Conservation (phyloP, 768 basidiomycete genomes). For the Pleurotus citrinopileatus region DNA sequence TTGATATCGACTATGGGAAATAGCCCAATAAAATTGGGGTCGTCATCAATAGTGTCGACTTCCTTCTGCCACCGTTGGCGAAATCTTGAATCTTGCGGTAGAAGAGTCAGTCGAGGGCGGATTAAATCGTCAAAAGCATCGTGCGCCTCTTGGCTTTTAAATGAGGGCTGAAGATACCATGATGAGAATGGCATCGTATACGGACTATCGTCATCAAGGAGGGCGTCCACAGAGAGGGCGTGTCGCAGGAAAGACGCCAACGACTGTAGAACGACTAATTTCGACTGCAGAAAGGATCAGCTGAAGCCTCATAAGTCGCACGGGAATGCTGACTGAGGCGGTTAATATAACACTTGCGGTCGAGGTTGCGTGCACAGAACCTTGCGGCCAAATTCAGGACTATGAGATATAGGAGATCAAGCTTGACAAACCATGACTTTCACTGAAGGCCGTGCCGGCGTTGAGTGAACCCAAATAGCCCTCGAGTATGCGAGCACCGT, state of each 20-base stretch:
- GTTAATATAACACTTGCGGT: constrained; percentile 67
- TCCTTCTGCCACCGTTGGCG: background rate
- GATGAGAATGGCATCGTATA: constrained; percentile 33
- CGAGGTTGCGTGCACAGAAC: constrained; percentile 47
- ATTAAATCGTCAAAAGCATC: constrained; percentile 49
- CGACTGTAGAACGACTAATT: constrained; percentile 72
- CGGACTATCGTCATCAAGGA: constrained; percentile 15
- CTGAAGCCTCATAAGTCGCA: background rate
- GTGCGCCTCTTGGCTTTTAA: constrained; percentile 50
- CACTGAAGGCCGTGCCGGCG: constrained; percentile 61
- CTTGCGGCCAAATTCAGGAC: too few relatives aligned
- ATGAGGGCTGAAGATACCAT: constrained; percentile 67
- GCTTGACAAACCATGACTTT: constrained; percentile 57
- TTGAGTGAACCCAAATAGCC: constrained; percentile 81
- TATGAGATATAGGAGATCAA: too few relatives aligned
- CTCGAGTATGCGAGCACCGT: constrained; percentile 67
- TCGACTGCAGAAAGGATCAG: constrained; percentile 50
- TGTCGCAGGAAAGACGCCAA: constrained; percentile 61
- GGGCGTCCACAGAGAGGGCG: constrained; percentile 31
- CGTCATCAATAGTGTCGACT: background rate
- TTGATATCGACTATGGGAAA: background rate
- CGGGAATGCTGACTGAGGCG: constrained; percentile 45
- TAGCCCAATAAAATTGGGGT: background rate
- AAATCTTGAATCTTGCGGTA: background rate
- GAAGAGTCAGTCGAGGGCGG: constrained; percentile 18